Evolutionary conservation across 129 eudicot genomes (phyloP).

Genomic region (Tagetes erecta): DNA sequence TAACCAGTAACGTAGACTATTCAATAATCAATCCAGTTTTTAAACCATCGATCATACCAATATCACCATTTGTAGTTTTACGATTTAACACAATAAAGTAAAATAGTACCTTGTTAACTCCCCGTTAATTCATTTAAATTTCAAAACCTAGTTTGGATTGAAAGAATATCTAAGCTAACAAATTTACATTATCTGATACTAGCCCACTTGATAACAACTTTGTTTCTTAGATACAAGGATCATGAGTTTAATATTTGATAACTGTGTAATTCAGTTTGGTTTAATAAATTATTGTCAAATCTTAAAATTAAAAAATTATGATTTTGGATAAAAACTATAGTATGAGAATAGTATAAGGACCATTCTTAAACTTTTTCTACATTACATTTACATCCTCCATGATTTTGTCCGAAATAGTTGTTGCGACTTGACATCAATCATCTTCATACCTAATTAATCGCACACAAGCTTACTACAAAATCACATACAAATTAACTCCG

Average conservation of each 20-base stretch:
- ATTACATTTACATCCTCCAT: slow-evolving; percentile 13
- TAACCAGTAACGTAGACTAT: too few species aligned
- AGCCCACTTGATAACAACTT: too few species aligned
- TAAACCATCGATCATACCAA: background rate
- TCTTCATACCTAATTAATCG: slow-evolving; percentile 29
- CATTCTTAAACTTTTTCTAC: background rate
- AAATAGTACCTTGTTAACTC: too few species aligned
- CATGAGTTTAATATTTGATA: too few species aligned
- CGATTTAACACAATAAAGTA: background rate
- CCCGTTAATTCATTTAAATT: too few species aligned
- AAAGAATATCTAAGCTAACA: background rate
- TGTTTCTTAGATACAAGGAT: too few species aligned
- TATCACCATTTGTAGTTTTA: background rate
- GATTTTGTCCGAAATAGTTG: slow-evolving; percentile 37
- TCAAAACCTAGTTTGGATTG: background rate
- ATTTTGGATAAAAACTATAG: background rate
- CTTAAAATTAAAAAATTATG: too few species aligned
- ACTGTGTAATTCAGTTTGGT: too few species aligned
- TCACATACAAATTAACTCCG: background rate
- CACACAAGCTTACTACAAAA: background rate
- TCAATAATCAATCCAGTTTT: background rate
- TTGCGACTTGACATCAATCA: slow-evolving; percentile 8
- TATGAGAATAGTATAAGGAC: slow-evolving; percentile 13
- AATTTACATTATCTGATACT: too few species aligned
- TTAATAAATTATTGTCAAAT: too few species aligned